A percentile compares a stretch with the other conserved stretches of the same genome.
Evolutionary conservation across 176 grass and related monocot species (phyloP).

Genomic region (Poa pratensis): DNA sequence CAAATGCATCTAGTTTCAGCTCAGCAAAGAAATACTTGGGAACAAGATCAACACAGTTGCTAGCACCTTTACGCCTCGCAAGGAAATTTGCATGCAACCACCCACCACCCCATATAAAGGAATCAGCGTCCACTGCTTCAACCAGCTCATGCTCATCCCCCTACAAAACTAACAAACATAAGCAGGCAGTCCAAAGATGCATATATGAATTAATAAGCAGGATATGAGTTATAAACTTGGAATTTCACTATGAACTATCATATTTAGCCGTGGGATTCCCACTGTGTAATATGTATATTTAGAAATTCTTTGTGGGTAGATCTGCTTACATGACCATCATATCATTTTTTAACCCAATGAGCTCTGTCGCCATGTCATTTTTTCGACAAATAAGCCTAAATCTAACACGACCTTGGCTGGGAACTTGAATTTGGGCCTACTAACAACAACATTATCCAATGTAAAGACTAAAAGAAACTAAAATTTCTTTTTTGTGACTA

Average conservation of each 20-base stretch:
- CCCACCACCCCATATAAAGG: not conserved
- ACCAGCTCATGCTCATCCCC: not conserved
- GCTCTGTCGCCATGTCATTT: no score
- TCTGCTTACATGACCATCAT: not conserved
- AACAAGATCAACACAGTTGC: not conserved
- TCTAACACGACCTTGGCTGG: not conserved
- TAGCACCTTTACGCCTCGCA: not conserved
- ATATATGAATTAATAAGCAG: not conserved
- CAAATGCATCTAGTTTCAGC: not conserved
- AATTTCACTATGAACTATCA: not conserved
- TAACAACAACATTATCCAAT: not conserved
- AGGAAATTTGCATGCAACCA: conserved; percentile 10
- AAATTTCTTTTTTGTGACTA: not conserved
- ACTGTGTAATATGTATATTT: not conserved
- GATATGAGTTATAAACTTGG: not conserved
- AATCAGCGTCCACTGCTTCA: not conserved
- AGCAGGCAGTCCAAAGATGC: not conserved
- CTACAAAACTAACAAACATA: not conserved
- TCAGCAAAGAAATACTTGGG: conserved; percentile 4
- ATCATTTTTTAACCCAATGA: not conserved
- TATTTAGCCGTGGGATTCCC: not conserved
- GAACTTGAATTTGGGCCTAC: not conserved
- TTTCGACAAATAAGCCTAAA: no score
- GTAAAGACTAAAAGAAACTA: not conserved
- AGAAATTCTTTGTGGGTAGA: not conserved